Conservation (phyloP, 805 yeast species). For the Candida manassasensis region DNA sequence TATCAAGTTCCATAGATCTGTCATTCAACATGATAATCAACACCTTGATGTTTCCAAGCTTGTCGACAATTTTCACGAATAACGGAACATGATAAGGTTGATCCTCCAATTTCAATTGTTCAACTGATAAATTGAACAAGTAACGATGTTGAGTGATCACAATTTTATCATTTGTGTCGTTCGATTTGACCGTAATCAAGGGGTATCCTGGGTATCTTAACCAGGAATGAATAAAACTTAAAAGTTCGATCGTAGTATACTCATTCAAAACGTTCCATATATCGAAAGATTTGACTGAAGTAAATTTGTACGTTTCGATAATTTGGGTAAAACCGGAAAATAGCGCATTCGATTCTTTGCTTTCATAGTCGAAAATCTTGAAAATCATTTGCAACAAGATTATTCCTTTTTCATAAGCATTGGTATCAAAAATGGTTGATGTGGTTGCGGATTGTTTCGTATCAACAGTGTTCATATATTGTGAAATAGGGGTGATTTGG, state of each 20-base stretch:
- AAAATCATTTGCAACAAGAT: slow-evolving; percentile 47
- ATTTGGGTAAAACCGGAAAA: slow-evolving; percentile 28
- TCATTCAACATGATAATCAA: slow-evolving; percentile 42
- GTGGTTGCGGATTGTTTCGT: slow-evolving; percentile 19
- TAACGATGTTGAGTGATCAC: slow-evolving; percentile 36
- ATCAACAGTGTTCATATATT: slow-evolving; percentile 28
- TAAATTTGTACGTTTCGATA: slow-evolving; percentile 27
- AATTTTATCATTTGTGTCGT: slow-evolving; percentile 9
- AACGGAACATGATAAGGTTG: slow-evolving; percentile 62
- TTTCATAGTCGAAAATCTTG: slow-evolving; percentile 8
- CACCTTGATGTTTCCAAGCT: slow-evolving; percentile 24
- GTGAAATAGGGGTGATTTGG: slow-evolving; percentile 29
- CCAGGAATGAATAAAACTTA: slow-evolving; percentile 57
- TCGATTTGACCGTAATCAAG: slow-evolving; percentile 24
- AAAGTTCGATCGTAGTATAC: slow-evolving; percentile 37
- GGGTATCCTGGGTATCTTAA: slow-evolving; percentile 58
- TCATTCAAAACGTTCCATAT: slow-evolving; percentile 46
- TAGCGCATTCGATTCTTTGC: slow-evolving; percentile 7
- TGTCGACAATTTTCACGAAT: slow-evolving; percentile 28
- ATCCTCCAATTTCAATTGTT: slow-evolving; percentile 43
- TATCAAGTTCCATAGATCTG: slow-evolving; percentile 28
- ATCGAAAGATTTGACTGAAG: slow-evolving; percentile 45
- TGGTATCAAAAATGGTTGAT: slow-evolving; percentile 45
- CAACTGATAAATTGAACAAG: slow-evolving; percentile 16
- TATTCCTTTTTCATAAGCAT: slow-evolving; percentile 59